phyloP scores from a whole-genome alignment of 495 filamentous ascomycete genomes.

The Aspergillus sparsus region DNA sequence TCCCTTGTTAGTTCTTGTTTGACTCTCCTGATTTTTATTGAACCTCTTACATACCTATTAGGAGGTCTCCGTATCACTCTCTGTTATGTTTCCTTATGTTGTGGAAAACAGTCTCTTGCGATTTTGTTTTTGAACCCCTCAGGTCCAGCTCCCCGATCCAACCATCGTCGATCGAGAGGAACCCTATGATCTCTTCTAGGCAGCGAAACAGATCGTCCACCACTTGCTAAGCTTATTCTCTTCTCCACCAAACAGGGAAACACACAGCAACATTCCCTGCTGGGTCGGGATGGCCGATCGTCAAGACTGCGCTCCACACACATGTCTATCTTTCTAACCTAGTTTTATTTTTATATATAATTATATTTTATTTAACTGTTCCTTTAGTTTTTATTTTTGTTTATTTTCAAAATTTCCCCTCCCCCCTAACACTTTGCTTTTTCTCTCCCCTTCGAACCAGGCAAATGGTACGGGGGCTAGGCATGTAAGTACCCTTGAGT shows the following conservation, averaged over 20 bases:
- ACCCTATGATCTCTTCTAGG: slow-evolving; percentile 12
- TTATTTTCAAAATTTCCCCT: background rate
- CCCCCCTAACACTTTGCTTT: no score
- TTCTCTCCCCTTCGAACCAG: no score
- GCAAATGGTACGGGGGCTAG: no score
- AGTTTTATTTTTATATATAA: background rate
- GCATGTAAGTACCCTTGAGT: background rate
- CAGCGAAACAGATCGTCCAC: slow-evolving; percentile 14
- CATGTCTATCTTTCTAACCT: slow-evolving; percentile 13
- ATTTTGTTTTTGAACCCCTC: background rate
- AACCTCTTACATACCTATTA: no score
- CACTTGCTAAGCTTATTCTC: slow-evolving; percentile 26
- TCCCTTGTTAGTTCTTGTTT: no score
- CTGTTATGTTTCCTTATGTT: no score
- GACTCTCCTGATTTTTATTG: no score
- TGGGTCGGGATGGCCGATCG: slow-evolving; percentile 16
- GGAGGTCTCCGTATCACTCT: no score
- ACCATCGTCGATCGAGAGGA: slow-evolving; percentile 3
- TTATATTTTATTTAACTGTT: background rate
- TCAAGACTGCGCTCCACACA: slow-evolving; percentile 18
- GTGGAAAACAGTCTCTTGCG: background rate
- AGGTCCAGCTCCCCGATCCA: slow-evolving; percentile 1
- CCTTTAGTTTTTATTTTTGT: background rate
- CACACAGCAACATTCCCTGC: slow-evolving; percentile 7
- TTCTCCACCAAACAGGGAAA: slow-evolving; percentile 27